Base-by-base conservation (phyloP, 345 rosid species). In the Kandelia obovata region DNA sequence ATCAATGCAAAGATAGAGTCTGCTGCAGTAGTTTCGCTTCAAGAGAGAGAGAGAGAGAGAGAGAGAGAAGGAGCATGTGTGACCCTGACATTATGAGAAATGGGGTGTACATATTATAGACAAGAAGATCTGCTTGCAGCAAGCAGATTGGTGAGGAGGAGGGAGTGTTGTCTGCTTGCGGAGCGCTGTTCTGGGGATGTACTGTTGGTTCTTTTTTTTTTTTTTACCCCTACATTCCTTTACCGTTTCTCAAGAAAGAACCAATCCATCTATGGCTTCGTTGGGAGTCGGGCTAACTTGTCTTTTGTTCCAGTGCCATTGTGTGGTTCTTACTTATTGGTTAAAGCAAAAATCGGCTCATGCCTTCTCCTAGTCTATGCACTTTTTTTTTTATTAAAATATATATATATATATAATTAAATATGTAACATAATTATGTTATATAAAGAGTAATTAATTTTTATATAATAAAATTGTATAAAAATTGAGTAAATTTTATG, bases 121-220 rank as follows among this genome's bases (percentile, higher is more conserved):
- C 60, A 60, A 52, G 28, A 32, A 37, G 53, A 49, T 53, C 51
- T 3, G 51, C 37, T 8, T 21, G 23, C 27, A 25, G 26, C 16
- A 21, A 65, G 43, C 37, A 65, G 70, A 58, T 8, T 65, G 66
- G 52, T 25, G 47, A 49, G 37, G 66, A 69, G 32, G 9, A 66
- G 61, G 5, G 9, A 16, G 20, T 4, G 47, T 16, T 66, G 71
- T 66, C 71, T 59, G 76, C 34, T 65, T 51, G 35, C 27, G 56
- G 59, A 56, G 30, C 9, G 59, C 30, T 25, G 30, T 56, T 3
- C 10, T 3, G 6, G 11, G 7, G 4, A 2, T 9, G 9, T 2
- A 25, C 59, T 56, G 28, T 21, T 25, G 16, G 8, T 56, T 56
- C 5, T 0, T 31, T 31, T 5, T 28, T 28, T 28, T 28, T 28